Evolutionary conservation across 148 eudicot genomes (phyloP).

Genomic region (Silene uniflora): DNA sequence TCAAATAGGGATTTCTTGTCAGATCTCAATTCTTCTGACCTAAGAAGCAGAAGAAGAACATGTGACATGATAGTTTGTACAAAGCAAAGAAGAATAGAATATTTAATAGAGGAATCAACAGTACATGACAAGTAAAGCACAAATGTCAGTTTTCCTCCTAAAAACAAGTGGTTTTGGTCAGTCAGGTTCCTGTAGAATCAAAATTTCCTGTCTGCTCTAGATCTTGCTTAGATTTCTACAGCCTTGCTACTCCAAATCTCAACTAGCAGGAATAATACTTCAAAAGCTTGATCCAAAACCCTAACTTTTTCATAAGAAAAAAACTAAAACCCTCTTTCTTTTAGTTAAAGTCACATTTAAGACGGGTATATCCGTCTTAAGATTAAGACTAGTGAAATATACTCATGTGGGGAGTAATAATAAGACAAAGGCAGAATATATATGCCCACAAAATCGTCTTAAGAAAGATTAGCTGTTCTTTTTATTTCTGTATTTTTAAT

Average conservation of each 20-base stretch:
- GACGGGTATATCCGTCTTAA: too few species aligned
- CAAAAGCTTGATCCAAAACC: not conserved
- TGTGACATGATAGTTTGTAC: conserved; percentile 10
- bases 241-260: conserved; percentile 10
- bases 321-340: not conserved
- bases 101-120: conserved; percentile 18
- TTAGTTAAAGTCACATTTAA: too few species aligned
- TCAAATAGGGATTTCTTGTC: conserved; percentile 33
- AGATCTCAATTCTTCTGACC: conserved; percentile 33
- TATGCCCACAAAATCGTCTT: too few species aligned
- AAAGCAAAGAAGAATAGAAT: conserved; percentile 26
- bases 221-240: conserved; percentile 24
- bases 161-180: conserved; percentile 25
- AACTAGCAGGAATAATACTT: conserved; percentile 2
- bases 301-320: too few species aligned
- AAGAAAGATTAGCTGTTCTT: too few species aligned
- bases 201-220: conserved; percentile 18
- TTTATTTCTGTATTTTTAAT: too few species aligned
- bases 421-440: too few species aligned
- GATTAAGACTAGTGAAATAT: too few species aligned
- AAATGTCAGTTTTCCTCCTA: conserved; percentile 24
- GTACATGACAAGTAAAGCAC: conserved; percentile 32
- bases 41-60: conserved; percentile 12
- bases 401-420: too few species aligned
- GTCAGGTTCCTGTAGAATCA: conserved; percentile 21